Evolutionary conservation across 176 grass and related monocot genomes (phyloP), one percentile per base, ranked within the genome.

Genomic region (Aegilops tauschii): DNA sequence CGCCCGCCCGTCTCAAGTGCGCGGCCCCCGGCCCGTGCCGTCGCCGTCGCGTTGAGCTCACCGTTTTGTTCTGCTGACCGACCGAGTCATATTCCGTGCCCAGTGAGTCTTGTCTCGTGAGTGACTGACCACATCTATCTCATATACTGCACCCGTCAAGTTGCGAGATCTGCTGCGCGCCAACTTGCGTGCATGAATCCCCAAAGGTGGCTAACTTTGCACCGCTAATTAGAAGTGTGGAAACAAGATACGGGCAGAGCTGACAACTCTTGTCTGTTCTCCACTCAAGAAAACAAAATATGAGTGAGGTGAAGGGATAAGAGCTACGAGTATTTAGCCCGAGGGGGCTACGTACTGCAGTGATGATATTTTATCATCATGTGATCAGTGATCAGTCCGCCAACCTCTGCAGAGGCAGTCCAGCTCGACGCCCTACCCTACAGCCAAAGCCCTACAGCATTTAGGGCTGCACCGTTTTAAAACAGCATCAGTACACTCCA

Each of bases 41-140:
- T 91, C 76, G 27, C 68, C 59, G 8, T 84, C 89, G 6, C 31
- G 85, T 65, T 90, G 76, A 78, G 65, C 75, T 90, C 85, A 84
- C 37, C 4, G 83, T 70, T 81, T 8, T 84, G 76, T 69, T 84
- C 89, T 75, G 49, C 81, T 79, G 89, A 91, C 62, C 61, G 66
- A 73, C 84, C 84, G 47, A 84, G 40, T 45, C 2, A 84, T 83
- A 90, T 90, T 87, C 80, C 69, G 16, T 31, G 81, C 40, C 67
- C 56, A 76, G 76, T 80, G 81, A 73, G 74, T 80, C 81, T 75
- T 73, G 87, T 87, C 85, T 80, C 42, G 12, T 37, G 16, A 36
- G 32, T 69, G 66, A 70, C 32, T 70, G 1, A 9, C 34, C 3
- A 47, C 44, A 47, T 70, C 1, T 8, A 36, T 35, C 20, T 17